Base-by-base conservation (phyloP, 495 filamentous ascomycete species). In the Pseudomonodictys pantanalensis region DNA sequence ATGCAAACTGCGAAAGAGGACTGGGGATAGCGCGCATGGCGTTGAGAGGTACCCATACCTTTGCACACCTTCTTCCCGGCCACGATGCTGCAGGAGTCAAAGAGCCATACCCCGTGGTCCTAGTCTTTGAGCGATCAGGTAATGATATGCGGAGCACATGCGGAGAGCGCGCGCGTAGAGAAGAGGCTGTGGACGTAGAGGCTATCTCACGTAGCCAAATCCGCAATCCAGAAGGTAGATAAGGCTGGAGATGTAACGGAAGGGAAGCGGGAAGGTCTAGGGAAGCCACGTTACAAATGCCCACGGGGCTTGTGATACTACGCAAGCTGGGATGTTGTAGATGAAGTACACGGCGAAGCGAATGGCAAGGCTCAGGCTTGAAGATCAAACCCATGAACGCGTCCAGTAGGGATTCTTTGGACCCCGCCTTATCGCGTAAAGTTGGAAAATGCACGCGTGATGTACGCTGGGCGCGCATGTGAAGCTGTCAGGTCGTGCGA, bases 171-270 rank as follows among this genome's bases (percentile, higher is more conserved):
- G 46, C 15, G 33, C 39, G 60, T 45, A 33, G 51, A 62, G 38
- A 48, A 49, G 42, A 46, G 12, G 22, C 35, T 22, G 22, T 30
- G 11, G 26, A 46, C 20, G 45, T 32, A 22, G 18, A 12, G 25
- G 18, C 18, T 12, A 17, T 53, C 41, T 45, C 60, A 51, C 46
- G 60, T 53, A 43, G 18, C 60, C 38, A 23, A 10, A 24, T 9
- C 32, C 5, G 15, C 30, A 44, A 44, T 51, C 35, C 25, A 29
- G 24, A 4, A 17, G 28, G 4, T 20, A 41, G 53, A 58, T 66
- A 66, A 66, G 58, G 26, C 4, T 23, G 12, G 8, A 58, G 53
- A 66, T 65, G 61, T 55, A 65, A 62, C 58, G 26, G 48, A 35
- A 24, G 26, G 46, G 20, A 39, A 58, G 22, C 7, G 39, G 54